These are phyloP conservation scores for Pichia thaimueangensis DNA, from an alignment of 805 yeast genomes.

Conservation along the genomic window DNA sequence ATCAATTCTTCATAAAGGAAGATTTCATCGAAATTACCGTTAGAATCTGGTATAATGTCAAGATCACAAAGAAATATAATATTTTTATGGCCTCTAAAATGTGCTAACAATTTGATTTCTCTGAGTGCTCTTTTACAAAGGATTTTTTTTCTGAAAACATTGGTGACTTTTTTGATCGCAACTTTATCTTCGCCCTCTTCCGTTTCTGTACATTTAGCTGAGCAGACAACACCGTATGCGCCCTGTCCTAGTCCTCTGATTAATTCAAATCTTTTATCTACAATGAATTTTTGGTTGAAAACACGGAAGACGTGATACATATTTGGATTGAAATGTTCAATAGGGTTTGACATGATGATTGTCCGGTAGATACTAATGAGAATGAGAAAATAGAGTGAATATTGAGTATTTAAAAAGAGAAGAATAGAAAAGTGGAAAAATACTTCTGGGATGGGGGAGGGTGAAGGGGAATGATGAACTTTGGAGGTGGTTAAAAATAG, in stretches of 20 bases:
- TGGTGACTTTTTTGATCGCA: conserved; percentile 94
- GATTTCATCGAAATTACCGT: conserved; percentile 77
- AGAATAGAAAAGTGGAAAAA: background rate
- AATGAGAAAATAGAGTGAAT: too few species aligned
- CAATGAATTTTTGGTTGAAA: conserved; percentile 86
- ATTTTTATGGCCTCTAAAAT: conserved; percentile 93
- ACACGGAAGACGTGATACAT: conserved; percentile 40
- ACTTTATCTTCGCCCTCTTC: conserved; percentile 78
- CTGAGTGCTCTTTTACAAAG: conserved; percentile 87
- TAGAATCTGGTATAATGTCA: conserved; percentile 74
- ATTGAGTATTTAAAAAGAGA: too few species aligned
- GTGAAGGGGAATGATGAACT: too few species aligned
- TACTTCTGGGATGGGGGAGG: too few species aligned
- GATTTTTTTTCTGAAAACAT: conserved; percentile 85
- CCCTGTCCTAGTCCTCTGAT: conserved; percentile 96
- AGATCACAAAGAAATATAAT: conserved; percentile 92
- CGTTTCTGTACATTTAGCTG: conserved; percentile 74
- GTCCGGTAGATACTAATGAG: too few species aligned
- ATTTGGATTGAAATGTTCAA: conserved; percentile 11
- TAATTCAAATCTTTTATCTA: conserved; percentile 81
- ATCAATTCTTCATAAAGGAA: conserved; percentile 92
- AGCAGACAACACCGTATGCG: conserved; percentile 95
- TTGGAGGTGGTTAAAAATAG: too few species aligned
- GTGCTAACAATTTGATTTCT: conserved; percentile 83
- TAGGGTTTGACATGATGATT: conserved; percentile 1